phyloP scores from a whole-genome alignment of 2,329 filamentous ascomycete species.

The Diaporthe sp. region DNA sequence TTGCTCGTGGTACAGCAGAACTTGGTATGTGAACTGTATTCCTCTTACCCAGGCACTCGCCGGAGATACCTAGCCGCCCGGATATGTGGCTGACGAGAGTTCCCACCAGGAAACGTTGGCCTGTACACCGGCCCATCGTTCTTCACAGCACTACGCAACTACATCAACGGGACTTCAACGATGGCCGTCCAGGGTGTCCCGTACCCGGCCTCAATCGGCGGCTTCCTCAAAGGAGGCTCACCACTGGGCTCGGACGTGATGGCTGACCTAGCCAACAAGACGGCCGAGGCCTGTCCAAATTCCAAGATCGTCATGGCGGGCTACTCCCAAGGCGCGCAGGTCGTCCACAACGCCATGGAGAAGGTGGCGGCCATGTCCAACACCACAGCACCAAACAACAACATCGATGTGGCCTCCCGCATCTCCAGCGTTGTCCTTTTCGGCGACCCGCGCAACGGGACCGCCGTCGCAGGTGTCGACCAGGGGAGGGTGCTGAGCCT shows the following conservation, averaged over 20 bases:
- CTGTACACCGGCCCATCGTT: constrained; percentile 41
- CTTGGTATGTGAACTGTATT: constrained; percentile 4
- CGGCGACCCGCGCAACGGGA: constrained; percentile 35
- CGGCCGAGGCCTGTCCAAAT: constrained; percentile 43
- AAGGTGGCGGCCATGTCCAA: constrained; percentile 19
- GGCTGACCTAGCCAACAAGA: constrained; percentile 40
- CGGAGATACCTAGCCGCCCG: no score
- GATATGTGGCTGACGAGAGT: neutral
- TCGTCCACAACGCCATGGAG: constrained; percentile 39
- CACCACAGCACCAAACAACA: neutral
- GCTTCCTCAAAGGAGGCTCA: constrained; percentile 40
- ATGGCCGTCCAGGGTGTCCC: constrained; percentile 43
- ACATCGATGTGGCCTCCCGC: constrained; percentile 2
- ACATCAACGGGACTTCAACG: constrained; percentile 33
- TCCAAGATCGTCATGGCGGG: constrained; percentile 52
- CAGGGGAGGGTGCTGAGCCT: constrained; percentile 22
- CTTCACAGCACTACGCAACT: constrained; percentile 37
- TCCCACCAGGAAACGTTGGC: constrained; percentile 40
- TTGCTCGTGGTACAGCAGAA: constrained; percentile 30
- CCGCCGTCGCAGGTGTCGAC: constrained; percentile 26
- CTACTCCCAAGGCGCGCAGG: constrained; percentile 41
- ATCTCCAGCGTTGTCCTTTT: constrained; percentile 29
- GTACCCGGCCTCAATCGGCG: constrained; percentile 39
- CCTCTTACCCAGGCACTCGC: no score
- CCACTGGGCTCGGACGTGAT: constrained; percentile 30